phyloP scores from a whole-genome alignment of 2,329 filamentous ascomycete genomes.

The Talaromyces islandicus region DNA sequence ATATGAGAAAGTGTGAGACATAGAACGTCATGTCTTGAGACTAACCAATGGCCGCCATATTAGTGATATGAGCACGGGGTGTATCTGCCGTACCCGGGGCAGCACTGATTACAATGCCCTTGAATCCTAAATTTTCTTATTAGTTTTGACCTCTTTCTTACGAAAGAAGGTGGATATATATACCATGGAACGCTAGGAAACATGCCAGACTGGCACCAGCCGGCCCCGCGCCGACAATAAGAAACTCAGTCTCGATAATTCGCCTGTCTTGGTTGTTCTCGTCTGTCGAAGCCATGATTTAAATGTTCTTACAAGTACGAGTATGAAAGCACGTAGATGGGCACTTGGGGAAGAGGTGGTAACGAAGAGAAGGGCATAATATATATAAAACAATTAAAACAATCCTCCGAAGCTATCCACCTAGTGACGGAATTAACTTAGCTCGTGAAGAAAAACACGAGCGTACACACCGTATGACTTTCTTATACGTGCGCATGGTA shows the following conservation, averaged over 20 bases:
- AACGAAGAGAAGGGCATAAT: background rate
- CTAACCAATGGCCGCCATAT: slow-evolving; percentile 44
- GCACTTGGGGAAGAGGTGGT: background rate
- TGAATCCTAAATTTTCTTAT: slow-evolving; percentile 31
- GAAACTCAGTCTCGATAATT: background rate
- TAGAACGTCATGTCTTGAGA: background rate
- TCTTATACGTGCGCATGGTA: background rate
- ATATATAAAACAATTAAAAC: background rate
- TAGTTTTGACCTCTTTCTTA: background rate
- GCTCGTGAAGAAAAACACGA: background rate
- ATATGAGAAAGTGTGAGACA: background rate
- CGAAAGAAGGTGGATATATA: background rate
- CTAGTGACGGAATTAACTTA: background rate
- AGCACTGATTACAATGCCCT: slow-evolving; percentile 49
- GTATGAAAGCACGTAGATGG: background rate
- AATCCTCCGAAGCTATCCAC: background rate
- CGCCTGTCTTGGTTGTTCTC: background rate
- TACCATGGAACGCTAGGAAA: slow-evolving; percentile 47
- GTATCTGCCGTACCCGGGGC: slow-evolving; percentile 49
- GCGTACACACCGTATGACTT: background rate
- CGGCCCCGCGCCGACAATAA: slow-evolving; percentile 44
- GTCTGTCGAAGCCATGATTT: background rate
- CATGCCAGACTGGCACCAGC: slow-evolving; percentile 51
- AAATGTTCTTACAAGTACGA: background rate
- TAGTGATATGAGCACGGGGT: slow-evolving; percentile 57